Evolutionary conservation across 2,329 filamentous ascomycete species (phyloP).

Genomic region (Ceratocystis eucalypticola): DNA sequence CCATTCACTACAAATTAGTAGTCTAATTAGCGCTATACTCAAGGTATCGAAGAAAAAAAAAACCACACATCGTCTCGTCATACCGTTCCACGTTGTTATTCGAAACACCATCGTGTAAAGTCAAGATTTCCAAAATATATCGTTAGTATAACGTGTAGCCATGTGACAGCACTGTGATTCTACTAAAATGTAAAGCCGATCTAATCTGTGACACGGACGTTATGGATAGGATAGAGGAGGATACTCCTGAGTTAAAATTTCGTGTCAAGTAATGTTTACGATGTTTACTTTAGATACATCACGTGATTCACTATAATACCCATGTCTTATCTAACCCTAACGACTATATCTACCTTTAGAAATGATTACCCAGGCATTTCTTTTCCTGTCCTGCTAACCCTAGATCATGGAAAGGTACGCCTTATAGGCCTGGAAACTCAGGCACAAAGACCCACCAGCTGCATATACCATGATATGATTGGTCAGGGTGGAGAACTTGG

Average conservation of each 20-base stretch:
- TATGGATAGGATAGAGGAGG: no score
- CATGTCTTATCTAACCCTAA: neutral
- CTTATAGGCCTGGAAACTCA: neutral
- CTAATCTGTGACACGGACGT: no score
- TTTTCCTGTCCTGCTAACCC: neutral
- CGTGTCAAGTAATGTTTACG: no score
- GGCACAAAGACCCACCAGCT: neutral
- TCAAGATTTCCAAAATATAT: no score
- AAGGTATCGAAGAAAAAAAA: neutral
- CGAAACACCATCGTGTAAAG: conserved; percentile 49
- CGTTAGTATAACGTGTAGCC: no score
- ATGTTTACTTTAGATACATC: no score
- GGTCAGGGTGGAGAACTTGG: neutral
- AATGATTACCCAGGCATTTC: neutral
- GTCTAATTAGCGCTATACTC: neutral
- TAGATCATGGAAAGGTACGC: neutral
- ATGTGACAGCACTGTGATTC: no score
- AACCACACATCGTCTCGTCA: conserved; percentile 22
- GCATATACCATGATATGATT: neutral
- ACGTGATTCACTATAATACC: no score
- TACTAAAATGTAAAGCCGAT: no score
- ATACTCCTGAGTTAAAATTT: no score
- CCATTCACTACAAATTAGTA: conserved; percentile 50
- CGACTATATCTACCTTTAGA: neutral
- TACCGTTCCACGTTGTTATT: conserved; percentile 80